Conservation (phyloP, 345 rosid genomes). For the Salix arbutifolia region DNA sequence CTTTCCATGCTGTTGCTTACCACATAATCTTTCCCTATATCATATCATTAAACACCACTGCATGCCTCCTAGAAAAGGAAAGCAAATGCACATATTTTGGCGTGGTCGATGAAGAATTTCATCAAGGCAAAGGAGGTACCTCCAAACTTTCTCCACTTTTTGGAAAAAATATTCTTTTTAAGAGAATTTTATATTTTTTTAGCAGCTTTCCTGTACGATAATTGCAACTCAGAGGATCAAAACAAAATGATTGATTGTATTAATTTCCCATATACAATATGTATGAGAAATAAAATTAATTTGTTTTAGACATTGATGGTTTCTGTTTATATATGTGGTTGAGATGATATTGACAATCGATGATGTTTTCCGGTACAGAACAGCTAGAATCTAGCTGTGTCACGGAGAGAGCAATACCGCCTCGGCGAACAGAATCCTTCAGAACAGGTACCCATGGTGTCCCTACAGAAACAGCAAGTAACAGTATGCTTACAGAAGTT, state of each 20-base stretch:
- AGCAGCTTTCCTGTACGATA: background rate
- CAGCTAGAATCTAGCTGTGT: slow-evolving; percentile 6
- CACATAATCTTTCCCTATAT: background rate
- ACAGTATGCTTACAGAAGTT: background rate
- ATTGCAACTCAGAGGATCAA: too few relatives aligned
- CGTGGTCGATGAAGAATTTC: slow-evolving; percentile 22
- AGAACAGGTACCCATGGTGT: background rate
- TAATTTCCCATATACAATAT: background rate
- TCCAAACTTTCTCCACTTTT: background rate
- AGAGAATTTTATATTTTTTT: background rate
- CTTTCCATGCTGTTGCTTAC: slow-evolving; percentile 2
- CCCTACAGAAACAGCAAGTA: background rate
- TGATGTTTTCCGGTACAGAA: slow-evolving; percentile 24
- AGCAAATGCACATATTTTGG: slow-evolving; percentile 1
- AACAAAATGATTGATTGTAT: too few relatives aligned
- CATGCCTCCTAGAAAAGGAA: background rate
- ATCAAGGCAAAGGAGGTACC: slow-evolving; percentile 29
- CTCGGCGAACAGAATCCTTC: background rate
- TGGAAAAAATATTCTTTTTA: too few relatives aligned
- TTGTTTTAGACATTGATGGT: background rate
- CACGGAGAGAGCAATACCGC: background rate
- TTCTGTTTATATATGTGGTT: background rate
- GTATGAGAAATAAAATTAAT: background rate
- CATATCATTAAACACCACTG: background rate
- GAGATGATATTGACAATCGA: slow-evolving; percentile 3